Evolutionary conservation across 2,329 filamentous ascomycete species (phyloP).

Genomic region (Chrysosporium queenslandicum): DNA sequence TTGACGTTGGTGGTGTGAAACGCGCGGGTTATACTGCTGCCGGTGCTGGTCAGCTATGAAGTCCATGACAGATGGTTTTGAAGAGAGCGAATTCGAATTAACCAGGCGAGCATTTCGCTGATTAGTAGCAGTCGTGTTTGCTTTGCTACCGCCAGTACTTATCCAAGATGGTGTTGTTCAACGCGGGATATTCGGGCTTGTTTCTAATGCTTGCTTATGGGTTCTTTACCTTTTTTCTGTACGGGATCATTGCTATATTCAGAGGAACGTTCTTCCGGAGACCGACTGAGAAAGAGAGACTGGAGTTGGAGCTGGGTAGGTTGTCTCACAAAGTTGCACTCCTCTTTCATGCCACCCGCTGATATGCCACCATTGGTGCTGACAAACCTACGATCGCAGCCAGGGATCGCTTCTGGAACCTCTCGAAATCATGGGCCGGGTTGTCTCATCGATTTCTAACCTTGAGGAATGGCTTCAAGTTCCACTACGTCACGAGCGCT

Average conservation of each 20-base stretch:
- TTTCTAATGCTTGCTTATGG: conserved; percentile 26
- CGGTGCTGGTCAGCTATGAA: background rate
- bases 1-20: too few species aligned
- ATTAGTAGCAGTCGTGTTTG: too few species aligned
- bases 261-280: conserved; percentile 32
- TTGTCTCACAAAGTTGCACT: background rate
- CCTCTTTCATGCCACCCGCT: background rate
- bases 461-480: conserved; percentile 40
- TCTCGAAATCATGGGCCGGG: conserved; percentile 39
- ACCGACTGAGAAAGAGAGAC: conserved; percentile 31
- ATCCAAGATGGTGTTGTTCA: conserved; percentile 1
- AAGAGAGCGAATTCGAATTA: background rate
- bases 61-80: background rate
- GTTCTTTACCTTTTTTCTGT: conserved; percentile 29
- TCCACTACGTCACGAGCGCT: conserved; percentile 46
- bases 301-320: conserved; percentile 36
- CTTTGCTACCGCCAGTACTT: too few species aligned
- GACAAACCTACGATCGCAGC: conserved; percentile 29
- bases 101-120: background rate
- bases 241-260: conserved; percentile 24
- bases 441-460: conserved; percentile 45
- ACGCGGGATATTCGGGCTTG: background rate
- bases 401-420: conserved; percentile 45
- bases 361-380: background rate
- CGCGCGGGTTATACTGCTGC: background rate